A percentile compares a stretch with the other conserved stretches of the same genome.
These are phyloP conservation scores for Metarhizium rileyi DNA, from an alignment of 2,329 filamentous ascomycete genomes.

Conservation along the genomic window DNA sequence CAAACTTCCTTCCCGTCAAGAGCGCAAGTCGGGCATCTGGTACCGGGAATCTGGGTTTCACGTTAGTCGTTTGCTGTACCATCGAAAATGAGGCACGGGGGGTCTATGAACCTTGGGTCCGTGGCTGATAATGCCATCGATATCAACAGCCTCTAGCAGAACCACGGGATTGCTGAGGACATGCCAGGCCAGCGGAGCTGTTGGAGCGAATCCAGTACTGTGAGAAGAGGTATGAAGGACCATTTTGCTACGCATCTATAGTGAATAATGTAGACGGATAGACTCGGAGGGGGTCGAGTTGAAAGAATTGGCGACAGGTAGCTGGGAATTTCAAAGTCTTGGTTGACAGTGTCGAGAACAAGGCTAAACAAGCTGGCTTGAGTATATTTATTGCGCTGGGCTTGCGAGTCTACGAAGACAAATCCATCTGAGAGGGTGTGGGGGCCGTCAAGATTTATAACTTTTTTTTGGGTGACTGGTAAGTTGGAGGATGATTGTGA, in stretches of 20 bases:
- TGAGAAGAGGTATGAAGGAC: not conserved
- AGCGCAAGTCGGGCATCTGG: conserved; percentile 42
- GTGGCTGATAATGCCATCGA: conserved; percentile 4
- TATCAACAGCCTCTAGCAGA: conserved; percentile 3
- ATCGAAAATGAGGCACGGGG: not conserved
- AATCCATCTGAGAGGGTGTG: conserved; percentile 8
- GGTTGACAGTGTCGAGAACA: not conserved
- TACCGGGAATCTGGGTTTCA: conserved; percentile 32
- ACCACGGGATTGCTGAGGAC: not conserved
- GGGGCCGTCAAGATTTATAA: conserved; percentile 24
- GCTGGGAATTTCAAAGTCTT: not conserved
- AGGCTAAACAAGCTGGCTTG: too few relatives aligned
- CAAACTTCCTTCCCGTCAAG: conserved; percentile 41
- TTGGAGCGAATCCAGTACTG: not conserved
- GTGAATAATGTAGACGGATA: too few relatives aligned
- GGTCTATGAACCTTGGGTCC: conserved; percentile 8
- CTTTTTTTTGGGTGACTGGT: conserved; percentile 19
- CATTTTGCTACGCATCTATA: not conserved
- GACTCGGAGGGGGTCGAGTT: not conserved
- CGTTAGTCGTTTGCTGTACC: not conserved
- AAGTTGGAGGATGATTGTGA: not conserved
- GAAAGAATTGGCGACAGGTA: not conserved
- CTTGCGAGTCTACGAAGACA: too few relatives aligned
- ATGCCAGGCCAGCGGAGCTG: not conserved
- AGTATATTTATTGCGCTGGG: too few relatives aligned